Evolutionary conservation across 768 basidiomycete species (phyloP), one percentile per base, ranked within the genome.

Genomic region (Fistulinella prunicolor): DNA sequence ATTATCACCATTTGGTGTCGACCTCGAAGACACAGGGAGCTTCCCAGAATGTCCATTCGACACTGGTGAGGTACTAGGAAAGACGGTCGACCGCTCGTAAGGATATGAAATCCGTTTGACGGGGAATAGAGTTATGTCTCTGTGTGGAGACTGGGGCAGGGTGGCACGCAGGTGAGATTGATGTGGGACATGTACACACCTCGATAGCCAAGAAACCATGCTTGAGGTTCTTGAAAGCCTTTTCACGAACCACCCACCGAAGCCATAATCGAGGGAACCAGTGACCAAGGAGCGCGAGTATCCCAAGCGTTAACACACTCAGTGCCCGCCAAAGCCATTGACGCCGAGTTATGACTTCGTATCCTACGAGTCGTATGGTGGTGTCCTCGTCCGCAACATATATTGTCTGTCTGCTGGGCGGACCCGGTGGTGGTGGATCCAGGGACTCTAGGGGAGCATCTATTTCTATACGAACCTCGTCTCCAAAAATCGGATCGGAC

Each of bases 181-280:
- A 30, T 22, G 34, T 42, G 38, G 17, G 6, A 26, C 23, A 4
- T 1, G 6, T 34, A 69, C 85, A 50, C 56, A 96, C 94, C 81
- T 99, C 94, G 30, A 95, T 83, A 16, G 94, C 88, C 34, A 96
- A 77, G 57, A 92, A 86, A 4, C 89, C 90, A 55, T 81, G 69
- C 29, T 69, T 66, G 9, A 82, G 73, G 47, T 89, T 71, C 40
- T 81, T 80, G 59, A 98, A 99, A 19, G 87, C 86, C 44, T 80
- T 89, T 66, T 94, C 90, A 38, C 71, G 76, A 2, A 91, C 82
- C 19, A 89, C 87, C 80, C 86, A 94, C 23, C 81, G 81, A 42
- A 98, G 79, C 96, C 96, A 97, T 22, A 94, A 55, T 6, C 77
- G 80, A 47, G 96, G 96, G 55, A 96, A 83, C 96, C 96, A 99